phyloP scores from a whole-genome alignment of 148 eudicot species.

The Vaccinium corymbosum region DNA sequence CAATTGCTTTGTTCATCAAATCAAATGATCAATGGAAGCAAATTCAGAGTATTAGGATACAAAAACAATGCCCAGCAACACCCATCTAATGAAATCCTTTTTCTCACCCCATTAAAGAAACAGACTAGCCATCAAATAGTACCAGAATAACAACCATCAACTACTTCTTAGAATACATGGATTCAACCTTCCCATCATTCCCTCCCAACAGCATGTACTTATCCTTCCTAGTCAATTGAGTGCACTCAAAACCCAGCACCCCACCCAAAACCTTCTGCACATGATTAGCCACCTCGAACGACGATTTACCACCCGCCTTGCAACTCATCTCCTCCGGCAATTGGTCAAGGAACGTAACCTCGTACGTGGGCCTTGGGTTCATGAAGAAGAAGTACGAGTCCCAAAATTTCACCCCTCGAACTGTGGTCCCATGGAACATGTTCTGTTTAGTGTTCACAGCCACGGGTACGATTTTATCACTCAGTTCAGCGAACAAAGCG shows the following conservation, averaged over 20 bases:
- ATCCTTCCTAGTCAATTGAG: constrained; percentile 91
- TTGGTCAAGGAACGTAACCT: constrained; percentile 69
- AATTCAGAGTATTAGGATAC: background rate
- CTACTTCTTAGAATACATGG: constrained; percentile 46
- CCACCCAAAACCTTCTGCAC: constrained; percentile 82
- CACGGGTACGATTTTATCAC: constrained; percentile 93
- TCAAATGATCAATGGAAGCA: background rate
- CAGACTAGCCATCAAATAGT: background rate
- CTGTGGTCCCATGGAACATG: constrained; percentile 85
- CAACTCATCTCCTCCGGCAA: constrained; percentile 77
- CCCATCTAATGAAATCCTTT: background rate
- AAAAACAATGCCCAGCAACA: background rate
- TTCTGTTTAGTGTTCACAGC: constrained; percentile 68
- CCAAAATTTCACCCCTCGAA: constrained; percentile 93
- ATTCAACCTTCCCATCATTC: constrained; percentile 97
- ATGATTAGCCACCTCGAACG: constrained; percentile 93
- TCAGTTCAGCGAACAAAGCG: constrained; percentile 88
- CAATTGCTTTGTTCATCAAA: background rate
- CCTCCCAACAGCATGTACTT: constrained; percentile 92
- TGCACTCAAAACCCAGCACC: constrained; percentile 90
- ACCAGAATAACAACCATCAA: too few species aligned
- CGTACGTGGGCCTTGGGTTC: constrained; percentile 96
- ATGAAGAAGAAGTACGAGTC: constrained; percentile 90
- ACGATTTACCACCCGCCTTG: constrained; percentile 59
- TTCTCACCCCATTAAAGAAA: background rate